Conservation (phyloP, 2,329 filamentous ascomycete species). For the Cercospora sp. region DNA sequence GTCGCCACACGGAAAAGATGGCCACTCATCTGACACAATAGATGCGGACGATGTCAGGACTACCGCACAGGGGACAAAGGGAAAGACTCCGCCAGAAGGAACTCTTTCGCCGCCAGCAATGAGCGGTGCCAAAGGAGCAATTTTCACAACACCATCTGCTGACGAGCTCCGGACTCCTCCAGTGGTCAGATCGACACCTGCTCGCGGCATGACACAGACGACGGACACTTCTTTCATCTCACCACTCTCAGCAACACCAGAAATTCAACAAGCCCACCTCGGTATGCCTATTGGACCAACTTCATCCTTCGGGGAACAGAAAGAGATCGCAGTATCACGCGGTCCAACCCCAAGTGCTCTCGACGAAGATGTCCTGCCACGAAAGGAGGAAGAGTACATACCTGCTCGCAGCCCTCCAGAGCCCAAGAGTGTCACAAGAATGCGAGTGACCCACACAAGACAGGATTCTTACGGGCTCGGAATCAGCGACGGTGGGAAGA, state of each 20-base stretch:
- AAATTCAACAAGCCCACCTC: constrained; percentile 35
- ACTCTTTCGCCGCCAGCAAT: not conserved
- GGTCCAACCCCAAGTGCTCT: constrained; percentile 10
- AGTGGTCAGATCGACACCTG: not conserved
- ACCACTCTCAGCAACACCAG: constrained; percentile 34
- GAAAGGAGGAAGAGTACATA: not conserved
- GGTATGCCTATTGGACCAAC: constrained; percentile 33
- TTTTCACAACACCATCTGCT: constrained; percentile 34
- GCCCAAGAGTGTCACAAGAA: not conserved
- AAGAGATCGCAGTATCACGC: constrained; percentile 25
- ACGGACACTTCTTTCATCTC: constrained; percentile 31
- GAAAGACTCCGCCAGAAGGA: not conserved
- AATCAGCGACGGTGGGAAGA: constrained; percentile 25
- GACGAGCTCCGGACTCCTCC: constrained; percentile 29
- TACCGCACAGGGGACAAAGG: not conserved
- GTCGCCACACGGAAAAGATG: not conserved
- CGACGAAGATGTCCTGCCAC: not conserved
- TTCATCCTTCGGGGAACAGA: constrained; percentile 31
- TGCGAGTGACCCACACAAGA: constrained; percentile 24
- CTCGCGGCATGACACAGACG: constrained; percentile 21
- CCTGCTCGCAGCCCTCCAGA: not conserved
- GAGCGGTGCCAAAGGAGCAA: not conserved
- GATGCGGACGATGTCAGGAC: not conserved
- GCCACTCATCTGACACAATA: not conserved
- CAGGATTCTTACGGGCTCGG: constrained; percentile 32